Base-by-base conservation (phyloP, 2,329 filamentous ascomycete species). In the Penicillium sp. region DNA sequence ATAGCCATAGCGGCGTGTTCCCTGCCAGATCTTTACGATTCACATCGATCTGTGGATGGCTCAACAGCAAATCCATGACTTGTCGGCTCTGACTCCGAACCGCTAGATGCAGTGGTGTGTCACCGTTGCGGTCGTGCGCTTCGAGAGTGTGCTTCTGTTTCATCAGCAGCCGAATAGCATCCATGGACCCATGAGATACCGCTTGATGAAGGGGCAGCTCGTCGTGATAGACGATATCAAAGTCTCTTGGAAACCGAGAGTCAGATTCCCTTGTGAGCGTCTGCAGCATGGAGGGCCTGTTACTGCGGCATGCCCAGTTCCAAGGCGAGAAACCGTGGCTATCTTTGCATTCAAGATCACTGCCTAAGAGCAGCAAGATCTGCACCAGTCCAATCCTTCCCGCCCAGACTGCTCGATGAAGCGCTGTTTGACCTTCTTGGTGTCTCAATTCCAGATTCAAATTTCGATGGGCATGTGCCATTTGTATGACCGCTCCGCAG, bases 141-240 rank as follows among this genome's bases (percentile, higher is more conserved):
- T 48, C 55, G 3, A 58, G n/a, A 4, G 23, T 46, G 11, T 13
- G 6, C n/a, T 54, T 58, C 29, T 35, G 26, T 23, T 27, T 14
- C 10, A 58, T 46, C 46, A 51, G 46, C 7, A 44, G 42, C 8
- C 27, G 23, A 26, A 58, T n/a, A 58, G 37, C 42, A 8, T 26
- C 55, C 31, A 46, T n/a, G 1, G 51, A 58, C 4, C 51, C 33
- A 33, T 58, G 16, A n/a, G 42, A 13, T 5, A 58, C 42, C 25
- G 47, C 46, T 51, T 54, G 21, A 13, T 58, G 26, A 21, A 58
- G 47, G 1, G 42, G 51, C 23, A 51, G 55, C 51, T 50, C 9
- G 35, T 42, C 35, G 5, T 58, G 27, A 33, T 47, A 42, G 19
- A 23, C 10, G 37, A 42, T 9, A 23, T 42, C 37, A 5, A 50